Evolutionary conservation across 1,139 yeast species (phyloP), one percentile per base, ranked within the genome.

Genomic region (Citeromyces hawaiiensis): DNA sequence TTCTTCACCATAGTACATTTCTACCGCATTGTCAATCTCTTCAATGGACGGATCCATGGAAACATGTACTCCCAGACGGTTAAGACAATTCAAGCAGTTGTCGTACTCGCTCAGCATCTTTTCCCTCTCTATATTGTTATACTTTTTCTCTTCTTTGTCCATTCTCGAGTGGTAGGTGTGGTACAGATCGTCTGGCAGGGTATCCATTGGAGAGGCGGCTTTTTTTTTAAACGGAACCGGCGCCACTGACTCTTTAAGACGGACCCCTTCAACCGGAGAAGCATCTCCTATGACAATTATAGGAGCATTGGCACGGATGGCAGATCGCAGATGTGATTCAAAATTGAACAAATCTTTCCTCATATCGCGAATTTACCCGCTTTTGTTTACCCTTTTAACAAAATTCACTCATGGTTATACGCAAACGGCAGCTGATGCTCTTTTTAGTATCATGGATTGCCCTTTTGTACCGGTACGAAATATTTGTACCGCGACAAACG

Each of bases 381-480:
- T 23, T 19, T n/a, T 13, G 36, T n/a, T 13, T 33, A 13, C 36
- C 18, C 5, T 21, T 5, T 14, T 21, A 9, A n/a, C 14, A 10
- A 16, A 5, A 14, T 3, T 35, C 36, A 19, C 25, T 25, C 36
- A 13, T 21, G 25, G 16, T 35, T 21, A 27, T 48, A 19, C 45
- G 57, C 16, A 41, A 45, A 38, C 42, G 42, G 32, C 60, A 56
- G 19, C 21, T 55, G 21, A 3, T 40, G 0, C 9, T 50, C 0
- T 40, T 65, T 30, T 44, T 50, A 38, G n/a, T 62, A 29, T 38
- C 56, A 1, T 79, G 86, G 86, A 35, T 70, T 0, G 29, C 61
- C 0, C 41, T 70, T 3, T 58, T 81, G 2, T 77, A 76, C 48
- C 73, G 73, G 51, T 71, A 67, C 45, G 95, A 86, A 52, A 56